Percentiles rank a stretch among this genome's conserved stretches.
These are phyloP conservation scores for Pezicula neosporulosa DNA, from an alignment of 2,329 filamentous ascomycete species.

Conservation along the genomic window DNA sequence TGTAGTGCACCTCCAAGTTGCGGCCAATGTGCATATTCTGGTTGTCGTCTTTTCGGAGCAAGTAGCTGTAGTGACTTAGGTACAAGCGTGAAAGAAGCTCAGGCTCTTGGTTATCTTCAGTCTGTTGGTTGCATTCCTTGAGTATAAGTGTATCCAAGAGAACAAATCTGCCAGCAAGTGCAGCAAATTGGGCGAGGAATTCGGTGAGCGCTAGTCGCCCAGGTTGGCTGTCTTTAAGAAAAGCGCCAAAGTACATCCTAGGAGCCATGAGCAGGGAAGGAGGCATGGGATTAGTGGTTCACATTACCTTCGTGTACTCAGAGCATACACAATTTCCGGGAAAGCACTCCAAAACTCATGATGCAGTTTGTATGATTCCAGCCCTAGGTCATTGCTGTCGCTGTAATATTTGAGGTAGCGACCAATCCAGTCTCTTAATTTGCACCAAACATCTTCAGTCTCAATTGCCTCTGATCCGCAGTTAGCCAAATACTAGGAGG, in stretches of 20 bases:
- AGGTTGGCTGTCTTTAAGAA: slow-evolving; percentile 18
- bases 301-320: slow-evolving; percentile 40
- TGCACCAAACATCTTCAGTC: slow-evolving; percentile 41
- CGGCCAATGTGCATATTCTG: slow-evolving; percentile 27
- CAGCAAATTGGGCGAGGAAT: slow-evolving; percentile 34
- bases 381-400: slow-evolving; percentile 30
- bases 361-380: slow-evolving; percentile 42
- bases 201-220: slow-evolving; percentile 21
- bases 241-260: slow-evolving; percentile 28
- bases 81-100: slow-evolving; percentile 42
- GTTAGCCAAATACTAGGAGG: slow-evolving; percentile 13
- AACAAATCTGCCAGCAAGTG: slow-evolving; percentile 49
- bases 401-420: slow-evolving; percentile 41
- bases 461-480: slow-evolving; percentile 37
- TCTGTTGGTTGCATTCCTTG: slow-evolving; percentile 17
- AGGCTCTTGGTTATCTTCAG: slow-evolving; percentile 29
- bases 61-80: slow-evolving; percentile 39
- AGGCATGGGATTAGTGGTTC: not conserved
- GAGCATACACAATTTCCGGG: slow-evolving; percentile 44
- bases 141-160: slow-evolving; percentile 42
- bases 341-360: slow-evolving; percentile 49
- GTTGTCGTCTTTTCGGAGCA: slow-evolving; percentile 32
- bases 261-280: slow-evolving; percentile 11
- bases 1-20: slow-evolving; percentile 36
- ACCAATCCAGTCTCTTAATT: slow-evolving; percentile 48